Evolutionary conservation across 768 basidiomycete genomes (phyloP), one percentile per base, ranked within the genome.

Genomic region (Tephrocybe rancida): DNA sequence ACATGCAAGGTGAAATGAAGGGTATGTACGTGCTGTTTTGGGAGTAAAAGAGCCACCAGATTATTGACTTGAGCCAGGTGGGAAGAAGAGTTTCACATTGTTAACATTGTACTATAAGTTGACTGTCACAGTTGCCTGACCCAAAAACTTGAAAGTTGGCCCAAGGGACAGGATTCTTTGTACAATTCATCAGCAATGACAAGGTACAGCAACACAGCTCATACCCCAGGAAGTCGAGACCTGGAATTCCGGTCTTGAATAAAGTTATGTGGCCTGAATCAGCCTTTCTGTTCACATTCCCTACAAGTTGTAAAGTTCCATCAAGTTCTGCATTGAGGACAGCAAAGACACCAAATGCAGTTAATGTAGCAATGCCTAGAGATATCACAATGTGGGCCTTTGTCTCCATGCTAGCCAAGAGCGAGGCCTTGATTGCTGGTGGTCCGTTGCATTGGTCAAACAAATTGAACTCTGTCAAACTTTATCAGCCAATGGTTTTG

Each of bases 351-450:
- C 63, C 66, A 39, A 78, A 71, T 24, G 70, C 66, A 0, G 61
- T 57, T 2, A 80, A 51, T 26, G 72, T 77, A 5, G 69, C 74
- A 7, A 81, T 61, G 11, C 77, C 78, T n/a, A 78, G 56, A 9
- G 66, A 65, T 1, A 69, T 68, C 3, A 67, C 54, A 0, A 69
- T 74, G 42, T 74, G 65, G 3, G 70, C 73, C 24, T 66, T 66
- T 5, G 66, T 67, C 19, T 65, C 58, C 4, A 70, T 56, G 47
- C 72, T 68, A 1, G 68, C 59, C n/a, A 60, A 66, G 9, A 72
- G 27, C 30, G 60, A 51, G 0, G 65, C 72, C 1, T 39, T 51
- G 5, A 68, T 44, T 0, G 67, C 56, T 1, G 64, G 64, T 11
- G 52, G 52, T 14, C 52, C 52, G 2, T 44, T 2, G 46, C 72